Percentiles rank a stretch among this genome's conserved stretches.
phyloP scores from a whole-genome alignment of 1,284 basidiomycete species.

The Salmacisia buchloeana region DNA sequence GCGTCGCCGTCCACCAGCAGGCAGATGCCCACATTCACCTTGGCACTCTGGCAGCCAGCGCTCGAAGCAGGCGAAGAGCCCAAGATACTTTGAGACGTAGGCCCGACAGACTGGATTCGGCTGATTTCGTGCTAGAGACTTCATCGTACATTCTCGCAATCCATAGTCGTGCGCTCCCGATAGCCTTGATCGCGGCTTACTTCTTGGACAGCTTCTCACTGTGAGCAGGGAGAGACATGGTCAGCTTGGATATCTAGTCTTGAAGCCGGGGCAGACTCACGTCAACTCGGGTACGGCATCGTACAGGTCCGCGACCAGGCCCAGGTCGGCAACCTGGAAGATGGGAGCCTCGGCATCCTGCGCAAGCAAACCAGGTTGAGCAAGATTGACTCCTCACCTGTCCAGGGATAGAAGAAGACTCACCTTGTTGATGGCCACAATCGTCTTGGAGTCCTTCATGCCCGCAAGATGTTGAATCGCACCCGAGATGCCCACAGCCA shows the following conservation, averaged over 20 bases:
- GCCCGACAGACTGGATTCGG: too few species aligned
- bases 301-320: conserved; percentile 66
- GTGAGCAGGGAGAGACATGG: neutral
- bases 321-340: conserved; percentile 95
- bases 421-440: conserved; percentile 97
- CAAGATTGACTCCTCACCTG: too few species aligned
- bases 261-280: too few species aligned
- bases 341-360: conserved; percentile 96
- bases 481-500: conserved; percentile 94
- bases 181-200: too few species aligned
- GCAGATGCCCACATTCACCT: too few species aligned
- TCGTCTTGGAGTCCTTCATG: conserved; percentile 99
- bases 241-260: neutral
- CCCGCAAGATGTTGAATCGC: conserved; percentile 98
- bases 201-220: conserved; percentile 8
- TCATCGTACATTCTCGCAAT: neutral
- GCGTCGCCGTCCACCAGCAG: too few species aligned
- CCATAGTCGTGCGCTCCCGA: too few species aligned
- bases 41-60: too few species aligned
- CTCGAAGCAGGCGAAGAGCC: too few species aligned
- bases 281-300: conserved; percentile 50
- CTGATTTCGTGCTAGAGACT: neutral
- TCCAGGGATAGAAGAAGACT: conserved; percentile 12
- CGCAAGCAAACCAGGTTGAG: neutral
- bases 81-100: too few species aligned